Percentiles rank a stretch among this genome's conserved stretches.
These are phyloP conservation scores for Epichloe sibirici DNA, from an alignment of 2,329 filamentous ascomycete genomes.

Conservation along the genomic window DNA sequence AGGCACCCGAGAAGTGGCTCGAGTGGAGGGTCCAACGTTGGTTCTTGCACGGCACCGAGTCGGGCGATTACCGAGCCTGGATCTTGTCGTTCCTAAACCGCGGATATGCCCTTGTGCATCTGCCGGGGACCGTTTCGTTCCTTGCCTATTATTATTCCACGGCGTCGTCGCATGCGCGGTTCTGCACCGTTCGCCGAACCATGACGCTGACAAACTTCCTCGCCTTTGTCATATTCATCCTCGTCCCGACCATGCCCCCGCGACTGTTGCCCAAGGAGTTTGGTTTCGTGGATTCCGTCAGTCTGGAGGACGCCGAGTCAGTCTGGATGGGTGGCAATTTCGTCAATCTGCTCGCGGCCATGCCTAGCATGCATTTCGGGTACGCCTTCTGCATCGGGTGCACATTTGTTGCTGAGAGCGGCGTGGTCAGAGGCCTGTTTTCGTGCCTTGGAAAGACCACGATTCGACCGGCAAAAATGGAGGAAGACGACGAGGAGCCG, in stretches of 20 bases:
- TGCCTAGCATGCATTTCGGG: conserved; percentile 45
- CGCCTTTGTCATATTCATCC: conserved; percentile 42
- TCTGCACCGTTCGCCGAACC: conserved; percentile 38
- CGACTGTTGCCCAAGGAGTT: conserved; percentile 43
- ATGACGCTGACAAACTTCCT: conserved; percentile 44
- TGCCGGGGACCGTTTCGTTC: conserved; percentile 58
- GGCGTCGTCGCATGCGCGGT: conserved; percentile 46
- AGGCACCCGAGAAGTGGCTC: conserved; percentile 7
- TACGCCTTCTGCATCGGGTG: conserved; percentile 41
- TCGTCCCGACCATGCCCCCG: conserved; percentile 46
- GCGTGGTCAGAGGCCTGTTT: conserved; percentile 28
- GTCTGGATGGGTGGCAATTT: conserved; percentile 24
- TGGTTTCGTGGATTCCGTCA: conserved; percentile 43
- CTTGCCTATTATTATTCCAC: conserved; percentile 49
- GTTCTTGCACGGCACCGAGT: conserved; percentile 42
- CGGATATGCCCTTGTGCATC: conserved; percentile 61
- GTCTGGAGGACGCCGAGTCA: conserved; percentile 23
- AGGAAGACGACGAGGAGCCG: conserved; percentile 10
- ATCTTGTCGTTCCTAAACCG: conserved; percentile 55
- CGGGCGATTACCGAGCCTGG: conserved; percentile 18
- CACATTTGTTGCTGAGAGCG: conserved; percentile 38
- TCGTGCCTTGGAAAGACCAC: conserved; percentile 4
- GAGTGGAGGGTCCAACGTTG: conserved; percentile 38
- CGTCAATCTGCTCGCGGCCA: conserved; percentile 43
- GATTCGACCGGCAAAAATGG: not conserved